A percentile compares a stretch with the other conserved stretches of the same genome.
Conservation (phyloP, 257 asterid genomes). For the Solanum etuberosum region DNA sequence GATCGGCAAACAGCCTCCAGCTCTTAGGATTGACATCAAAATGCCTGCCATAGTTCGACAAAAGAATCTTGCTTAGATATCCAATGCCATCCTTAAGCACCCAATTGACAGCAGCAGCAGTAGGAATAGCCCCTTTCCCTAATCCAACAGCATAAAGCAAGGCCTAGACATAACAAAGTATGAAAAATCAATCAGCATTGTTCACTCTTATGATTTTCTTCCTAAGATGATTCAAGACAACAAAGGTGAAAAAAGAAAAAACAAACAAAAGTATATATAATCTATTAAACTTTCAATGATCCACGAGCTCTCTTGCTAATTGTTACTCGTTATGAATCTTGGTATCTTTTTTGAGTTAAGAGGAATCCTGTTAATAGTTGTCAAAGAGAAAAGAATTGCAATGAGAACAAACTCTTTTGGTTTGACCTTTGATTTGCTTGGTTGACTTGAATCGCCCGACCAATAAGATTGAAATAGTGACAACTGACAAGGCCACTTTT, state of each 20-base stretch:
- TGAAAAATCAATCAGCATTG: not conserved
- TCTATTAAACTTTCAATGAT: not conserved
- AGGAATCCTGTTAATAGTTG: not conserved
- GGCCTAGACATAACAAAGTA: conserved; percentile 30
- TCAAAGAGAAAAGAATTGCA: not conserved
- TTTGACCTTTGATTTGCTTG: not conserved
- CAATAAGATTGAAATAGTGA: not conserved
- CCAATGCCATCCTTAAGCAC: conserved; percentile 98
- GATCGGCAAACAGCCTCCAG: conserved; percentile 95
- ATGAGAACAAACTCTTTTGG: not conserved
- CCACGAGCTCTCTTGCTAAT: not conserved
- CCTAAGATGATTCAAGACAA: not conserved
- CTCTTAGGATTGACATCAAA: conserved; percentile 96
- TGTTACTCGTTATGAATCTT: not conserved
- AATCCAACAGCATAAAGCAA: conserved; percentile 94
- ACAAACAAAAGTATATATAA: not conserved
- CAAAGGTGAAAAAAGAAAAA: not conserved
- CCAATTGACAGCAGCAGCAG: conserved; percentile 98
- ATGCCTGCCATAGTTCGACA: conserved; percentile 90
- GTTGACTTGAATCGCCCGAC: not conserved
- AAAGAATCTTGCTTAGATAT: conserved; percentile 76
- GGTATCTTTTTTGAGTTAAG: not conserved
- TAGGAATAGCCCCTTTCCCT: conserved; percentile 97
- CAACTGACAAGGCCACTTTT: not conserved
- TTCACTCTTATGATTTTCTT: not conserved